These are phyloP conservation scores for Colletotrichum sp. DNA, from an alignment of 2,329 filamentous ascomycete species.

Conservation along the genomic window DNA sequence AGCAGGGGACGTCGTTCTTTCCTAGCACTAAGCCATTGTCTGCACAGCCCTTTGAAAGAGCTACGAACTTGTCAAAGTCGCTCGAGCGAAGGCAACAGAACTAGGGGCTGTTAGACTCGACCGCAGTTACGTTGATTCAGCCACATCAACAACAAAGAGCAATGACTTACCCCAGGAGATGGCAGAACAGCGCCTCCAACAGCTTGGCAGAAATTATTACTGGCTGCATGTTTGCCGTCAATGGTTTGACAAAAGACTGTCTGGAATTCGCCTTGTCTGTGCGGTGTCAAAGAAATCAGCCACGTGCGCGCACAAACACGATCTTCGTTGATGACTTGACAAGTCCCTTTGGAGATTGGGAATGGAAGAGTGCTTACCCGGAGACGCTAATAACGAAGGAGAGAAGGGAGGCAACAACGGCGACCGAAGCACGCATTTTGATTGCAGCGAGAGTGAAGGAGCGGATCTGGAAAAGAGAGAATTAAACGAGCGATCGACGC, in stretches of 20 bases:
- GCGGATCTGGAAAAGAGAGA: not conserved
- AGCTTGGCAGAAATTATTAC: not conserved
- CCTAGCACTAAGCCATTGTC: not conserved
- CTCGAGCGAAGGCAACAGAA: not conserved
- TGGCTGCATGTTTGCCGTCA: not conserved
- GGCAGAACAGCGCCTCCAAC: not conserved
- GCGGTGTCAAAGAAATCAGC: not conserved
- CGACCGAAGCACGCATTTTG: not conserved
- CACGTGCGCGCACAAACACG: not conserved
- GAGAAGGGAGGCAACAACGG: not conserved
- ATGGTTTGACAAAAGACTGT: not conserved
- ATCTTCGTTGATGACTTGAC: not conserved
- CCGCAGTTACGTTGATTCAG: not conserved
- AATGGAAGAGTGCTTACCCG: not conserved
- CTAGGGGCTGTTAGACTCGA: not conserved
- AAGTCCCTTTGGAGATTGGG: not conserved
- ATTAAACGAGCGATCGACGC: not conserved
- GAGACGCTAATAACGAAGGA: not conserved
- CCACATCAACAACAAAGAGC: not conserved
- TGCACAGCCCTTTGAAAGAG: not conserved
- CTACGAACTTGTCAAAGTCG: not conserved
- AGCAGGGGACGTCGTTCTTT: not conserved
- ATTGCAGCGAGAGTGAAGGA: not conserved
- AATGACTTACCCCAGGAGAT: not conserved
- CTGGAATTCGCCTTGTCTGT: not conserved